Evolutionary conservation across 1,284 basidiomycete species (phyloP), one percentile per base, ranked within the genome.

Genomic region (Spongiforma sp.): DNA sequence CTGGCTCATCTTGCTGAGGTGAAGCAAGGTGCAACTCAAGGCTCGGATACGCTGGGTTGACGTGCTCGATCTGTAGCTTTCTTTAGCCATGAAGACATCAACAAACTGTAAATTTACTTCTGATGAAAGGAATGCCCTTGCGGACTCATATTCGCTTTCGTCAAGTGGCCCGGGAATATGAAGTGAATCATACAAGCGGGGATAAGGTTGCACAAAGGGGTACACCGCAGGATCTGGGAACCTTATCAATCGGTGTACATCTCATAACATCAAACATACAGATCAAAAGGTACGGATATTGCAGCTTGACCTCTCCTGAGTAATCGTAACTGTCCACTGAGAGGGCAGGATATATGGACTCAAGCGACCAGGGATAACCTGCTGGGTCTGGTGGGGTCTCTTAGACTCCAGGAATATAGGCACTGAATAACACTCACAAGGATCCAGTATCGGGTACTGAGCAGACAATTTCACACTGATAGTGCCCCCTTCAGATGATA

Each of bases 1-100:
- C 15, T 30, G 52, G 36, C 34, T 54, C 56, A 60, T 26, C 21
- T 37, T 12, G 14, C 41, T 39, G 3, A 24, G 5, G 7, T 60
- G 72, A 60, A 41, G 68, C 57, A 57, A 78, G 77, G 65, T 78
- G 79, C 33, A 80, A 68, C 48, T 78, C 73, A 61, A 78, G 74
- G 64, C 69, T 50, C 19, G 82, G 81, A 65, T 82, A 81, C 26
- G 71, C 71, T 79, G 17, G 32, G 50, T 57, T 32, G 10, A 37
- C 17, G 4, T 15, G 33, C 17, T 62, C 57, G 2, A 33, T 46
- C 62, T 70, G 37, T 41, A 50, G 54, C 28, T 1, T 21, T 26
- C 55, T 53, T 69, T 17, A 72, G 63, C n/a, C 28, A 19, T 24
- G n/a, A 34, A 12, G 28, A 46, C 30, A 55, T 30, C 2, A 7